These are phyloP conservation scores for Cryptococcus sp. DNA, from an alignment of 1,284 basidiomycete genomes.

Conservation along the genomic window DNA sequence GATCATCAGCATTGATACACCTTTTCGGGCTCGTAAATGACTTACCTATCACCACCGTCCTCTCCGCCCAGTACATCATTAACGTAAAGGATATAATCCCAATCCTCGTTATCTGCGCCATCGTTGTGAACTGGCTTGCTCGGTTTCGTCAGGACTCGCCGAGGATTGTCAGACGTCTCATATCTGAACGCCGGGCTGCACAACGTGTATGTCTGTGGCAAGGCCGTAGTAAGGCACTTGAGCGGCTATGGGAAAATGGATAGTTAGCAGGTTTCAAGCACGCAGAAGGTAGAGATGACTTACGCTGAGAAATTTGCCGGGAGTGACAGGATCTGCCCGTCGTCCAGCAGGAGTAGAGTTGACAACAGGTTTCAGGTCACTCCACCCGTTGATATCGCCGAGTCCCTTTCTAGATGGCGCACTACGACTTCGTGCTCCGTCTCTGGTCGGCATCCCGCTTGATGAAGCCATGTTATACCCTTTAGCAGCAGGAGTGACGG, in stretches of 20 bases:
- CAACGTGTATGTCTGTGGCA: slow-evolving; percentile 84
- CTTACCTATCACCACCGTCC: slow-evolving; percentile 80
- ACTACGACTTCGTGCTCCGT: slow-evolving; percentile 8
- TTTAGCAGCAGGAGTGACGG: slow-evolving; percentile 34
- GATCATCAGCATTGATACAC: neutral
- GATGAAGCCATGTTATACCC: slow-evolving; percentile 28
- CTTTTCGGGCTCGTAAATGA: slow-evolving; percentile 19
- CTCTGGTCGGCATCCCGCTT: slow-evolving; percentile 10
- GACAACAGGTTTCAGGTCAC: slow-evolving; percentile 42
- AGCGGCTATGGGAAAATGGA: slow-evolving; percentile 62
- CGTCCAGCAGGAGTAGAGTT: slow-evolving; percentile 38
- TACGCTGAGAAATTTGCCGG: slow-evolving; percentile 50
- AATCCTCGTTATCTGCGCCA: slow-evolving; percentile 94
- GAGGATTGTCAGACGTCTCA: slow-evolving; percentile 86
- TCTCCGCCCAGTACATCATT: slow-evolving; percentile 92
- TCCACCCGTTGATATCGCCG: slow-evolving; percentile 37
- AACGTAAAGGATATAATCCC: slow-evolving; percentile 95
- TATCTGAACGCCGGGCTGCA: slow-evolving; percentile 92
- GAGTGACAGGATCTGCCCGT: slow-evolving; percentile 46
- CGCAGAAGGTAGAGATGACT: slow-evolving; percentile 16
- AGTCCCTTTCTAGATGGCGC: slow-evolving; percentile 37
- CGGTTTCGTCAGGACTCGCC: slow-evolving; percentile 91
- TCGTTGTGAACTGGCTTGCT: slow-evolving; percentile 92
- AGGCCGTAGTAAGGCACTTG: slow-evolving; percentile 79
- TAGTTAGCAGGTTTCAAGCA: too few relatives aligned